A percentile compares a stretch with the other conserved stretches of the same genome.
Conservation (phyloP, 2,329 filamentous ascomycete species). For the Daldinia sp. region DNA sequence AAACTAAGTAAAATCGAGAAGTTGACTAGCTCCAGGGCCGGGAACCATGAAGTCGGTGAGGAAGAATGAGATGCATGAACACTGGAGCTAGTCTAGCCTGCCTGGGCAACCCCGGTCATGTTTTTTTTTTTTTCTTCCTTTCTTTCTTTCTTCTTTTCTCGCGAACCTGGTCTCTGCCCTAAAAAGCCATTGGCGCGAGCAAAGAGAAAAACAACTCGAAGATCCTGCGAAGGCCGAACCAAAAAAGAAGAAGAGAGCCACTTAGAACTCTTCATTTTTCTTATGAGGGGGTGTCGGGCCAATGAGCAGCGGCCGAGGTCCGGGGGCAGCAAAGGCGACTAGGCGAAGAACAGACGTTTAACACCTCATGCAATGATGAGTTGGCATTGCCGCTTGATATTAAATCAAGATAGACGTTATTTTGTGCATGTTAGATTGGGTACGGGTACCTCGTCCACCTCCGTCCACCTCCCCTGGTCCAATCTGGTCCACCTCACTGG, state of each 20-base stretch:
- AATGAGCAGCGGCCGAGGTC: constrained; percentile 43
- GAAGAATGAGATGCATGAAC: constrained; percentile 61
- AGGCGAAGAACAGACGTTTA: constrained; percentile 59
- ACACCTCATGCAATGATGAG: constrained; percentile 79
- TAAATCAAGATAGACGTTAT: constrained; percentile 63
- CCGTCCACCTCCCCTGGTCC: neutral
- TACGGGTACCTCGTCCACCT: constrained; percentile 49
- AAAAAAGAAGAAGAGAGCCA: constrained; percentile 33
- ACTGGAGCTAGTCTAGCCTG: constrained; percentile 49
- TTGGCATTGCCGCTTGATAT: constrained; percentile 76
- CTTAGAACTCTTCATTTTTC: constrained; percentile 31
- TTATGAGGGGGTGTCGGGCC: constrained; percentile 43
- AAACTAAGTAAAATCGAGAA: constrained; percentile 30
- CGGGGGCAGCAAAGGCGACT: constrained; percentile 55
- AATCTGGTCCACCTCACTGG: neutral
- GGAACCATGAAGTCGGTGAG: constrained; percentile 60
- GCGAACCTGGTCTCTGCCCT: constrained; percentile 49
- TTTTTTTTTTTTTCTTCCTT: neutral
- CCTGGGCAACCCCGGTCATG: constrained; percentile 45
- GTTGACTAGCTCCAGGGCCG: constrained; percentile 48
- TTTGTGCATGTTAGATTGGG: constrained; percentile 50
- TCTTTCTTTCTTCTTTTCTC: constrained; percentile 27
- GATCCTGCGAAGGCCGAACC: no score
- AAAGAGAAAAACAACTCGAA: no score
- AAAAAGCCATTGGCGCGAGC: constrained; percentile 47